Percentiles rank a stretch among this genome's conserved stretches.
phyloP scores from a whole-genome alignment of 805 yeast species.

The Tetrapisispora nanseiensis region DNA sequence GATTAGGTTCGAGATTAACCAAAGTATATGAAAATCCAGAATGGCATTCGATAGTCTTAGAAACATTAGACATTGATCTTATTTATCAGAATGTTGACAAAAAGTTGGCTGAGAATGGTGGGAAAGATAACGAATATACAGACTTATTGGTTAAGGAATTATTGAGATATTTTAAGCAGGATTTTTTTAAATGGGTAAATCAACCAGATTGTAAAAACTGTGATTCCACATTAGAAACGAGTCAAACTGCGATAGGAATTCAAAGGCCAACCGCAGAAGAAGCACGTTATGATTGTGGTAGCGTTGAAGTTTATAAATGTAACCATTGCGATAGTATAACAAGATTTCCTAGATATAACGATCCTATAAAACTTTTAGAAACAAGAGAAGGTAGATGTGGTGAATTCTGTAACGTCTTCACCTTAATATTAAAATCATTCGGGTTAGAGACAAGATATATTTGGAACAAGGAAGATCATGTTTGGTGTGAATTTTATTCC shows the following conservation, averaged over 20 bases:
- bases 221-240: constrained; percentile 29
- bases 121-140: constrained; percentile 30
- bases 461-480: constrained; percentile 91
- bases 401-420: constrained; percentile 86
- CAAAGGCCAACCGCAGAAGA: constrained; percentile 39
- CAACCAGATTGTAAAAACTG: constrained; percentile 53
- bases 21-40: constrained; percentile 34
- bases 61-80: constrained; percentile 46
- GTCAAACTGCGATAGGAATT: constrained; percentile 31
- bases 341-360: constrained; percentile 71
- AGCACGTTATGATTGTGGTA: constrained; percentile 37
- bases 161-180: constrained; percentile 62
- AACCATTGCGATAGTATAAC: constrained; percentile 35
- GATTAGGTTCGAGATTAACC: constrained; percentile 17
- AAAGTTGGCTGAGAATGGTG: constrained; percentile 24
- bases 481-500: constrained; percentile 89
- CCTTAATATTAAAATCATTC: constrained; percentile 57
- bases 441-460: constrained; percentile 59
- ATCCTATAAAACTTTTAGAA: constrained; percentile 50
- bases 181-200: constrained; percentile 79
- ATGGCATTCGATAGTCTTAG: constrained; percentile 49
- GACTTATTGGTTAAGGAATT: constrained; percentile 52
- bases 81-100: constrained; percentile 55
- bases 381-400: constrained; percentile 81
- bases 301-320: constrained; percentile 60